These are phyloP conservation scores for Oryza punctata DNA, from an alignment of 176 grass and related monocot species.

Conservation along the genomic window DNA sequence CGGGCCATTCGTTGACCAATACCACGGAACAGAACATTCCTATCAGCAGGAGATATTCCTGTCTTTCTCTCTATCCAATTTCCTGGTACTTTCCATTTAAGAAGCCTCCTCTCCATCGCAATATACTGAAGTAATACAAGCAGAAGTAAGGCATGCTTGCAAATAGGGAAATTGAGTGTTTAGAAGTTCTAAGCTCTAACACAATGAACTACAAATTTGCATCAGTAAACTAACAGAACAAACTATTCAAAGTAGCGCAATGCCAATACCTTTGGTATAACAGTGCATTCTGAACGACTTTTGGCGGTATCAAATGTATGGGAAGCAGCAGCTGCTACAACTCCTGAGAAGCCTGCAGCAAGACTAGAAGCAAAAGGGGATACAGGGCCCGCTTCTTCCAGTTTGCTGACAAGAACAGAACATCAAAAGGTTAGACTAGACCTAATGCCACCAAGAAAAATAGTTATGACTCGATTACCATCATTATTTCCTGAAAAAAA, in stretches of 20 bases:
- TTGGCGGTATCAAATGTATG: slow-evolving; percentile 93
- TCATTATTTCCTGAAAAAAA: slow-evolving; percentile 26
- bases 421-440: slow-evolving; percentile 12
- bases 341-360: slow-evolving; percentile 78
- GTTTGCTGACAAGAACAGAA: slow-evolving; percentile 53
- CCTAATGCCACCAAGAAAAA: slow-evolving; percentile 12
- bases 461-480: background rate
- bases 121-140: slow-evolving; percentile 59
- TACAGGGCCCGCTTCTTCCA: slow-evolving; percentile 75
- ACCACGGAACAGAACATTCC: slow-evolving; percentile 72
- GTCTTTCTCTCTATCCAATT: slow-evolving; percentile 83
- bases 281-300: slow-evolving; percentile 80
- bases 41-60: slow-evolving; percentile 67
- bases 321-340: slow-evolving; percentile 75
- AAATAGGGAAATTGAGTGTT: slow-evolving; percentile 7
- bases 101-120: slow-evolving; percentile 81
- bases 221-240: background rate
- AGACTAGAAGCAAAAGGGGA: slow-evolving; percentile 74
- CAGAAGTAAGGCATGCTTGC: slow-evolving; percentile 19
- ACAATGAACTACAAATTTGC: background rate
- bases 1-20: slow-evolving; percentile 59
- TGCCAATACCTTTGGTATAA: slow-evolving; percentile 79
- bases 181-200: slow-evolving; percentile 2
- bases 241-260: slow-evolving; percentile 4
- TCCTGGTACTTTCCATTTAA: slow-evolving; percentile 74